phyloP scores from a whole-genome alignment of 192 early-diverging fungal genomes.

The Entomortierella beljakovae region DNA sequence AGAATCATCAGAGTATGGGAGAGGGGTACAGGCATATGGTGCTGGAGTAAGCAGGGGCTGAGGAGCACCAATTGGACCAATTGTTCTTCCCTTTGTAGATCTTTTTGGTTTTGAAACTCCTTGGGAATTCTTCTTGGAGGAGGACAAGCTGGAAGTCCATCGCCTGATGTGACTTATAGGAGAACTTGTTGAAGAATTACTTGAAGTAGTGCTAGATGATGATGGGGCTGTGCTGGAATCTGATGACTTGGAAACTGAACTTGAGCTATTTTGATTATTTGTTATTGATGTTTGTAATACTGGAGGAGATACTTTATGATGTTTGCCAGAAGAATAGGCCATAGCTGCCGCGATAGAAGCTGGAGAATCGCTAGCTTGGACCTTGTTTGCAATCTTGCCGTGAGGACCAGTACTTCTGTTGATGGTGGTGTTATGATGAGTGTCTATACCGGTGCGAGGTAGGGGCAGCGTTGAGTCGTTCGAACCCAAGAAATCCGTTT shows the following conservation, averaged over 20 bases:
- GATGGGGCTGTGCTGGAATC: slow-evolving; percentile 8
- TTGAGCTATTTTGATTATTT: not conserved
- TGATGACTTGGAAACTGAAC: not conserved
- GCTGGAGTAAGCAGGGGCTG: slow-evolving; percentile 39
- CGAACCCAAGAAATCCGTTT: not conserved
- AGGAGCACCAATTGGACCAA: slow-evolving; percentile 41
- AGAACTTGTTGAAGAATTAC: slow-evolving; percentile 4
- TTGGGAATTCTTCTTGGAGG: slow-evolving; percentile 16
- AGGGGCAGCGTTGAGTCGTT: not conserved
- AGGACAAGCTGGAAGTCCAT: slow-evolving; percentile 35
- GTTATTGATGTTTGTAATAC: not conserved
- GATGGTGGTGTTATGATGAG: not conserved
- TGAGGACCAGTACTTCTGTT: not conserved
- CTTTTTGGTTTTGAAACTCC: slow-evolving; percentile 16
- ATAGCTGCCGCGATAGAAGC: not conserved
- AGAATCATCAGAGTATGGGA: slow-evolving; percentile 39
- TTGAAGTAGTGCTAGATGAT: not conserved
- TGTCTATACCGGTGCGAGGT: slow-evolving; percentile 3
- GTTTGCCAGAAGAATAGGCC: not conserved
- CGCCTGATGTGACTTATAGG: slow-evolving; percentile 40
- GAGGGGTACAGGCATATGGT: slow-evolving; percentile 45
- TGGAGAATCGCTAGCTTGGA: not conserved
- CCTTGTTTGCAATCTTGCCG: not conserved
- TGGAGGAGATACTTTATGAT: not conserved
- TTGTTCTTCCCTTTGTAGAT: slow-evolving; percentile 22